These are phyloP conservation scores for Puccinellia tenuiflora DNA, from an alignment of 176 grass and related monocot species.

Conservation along the genomic window DNA sequence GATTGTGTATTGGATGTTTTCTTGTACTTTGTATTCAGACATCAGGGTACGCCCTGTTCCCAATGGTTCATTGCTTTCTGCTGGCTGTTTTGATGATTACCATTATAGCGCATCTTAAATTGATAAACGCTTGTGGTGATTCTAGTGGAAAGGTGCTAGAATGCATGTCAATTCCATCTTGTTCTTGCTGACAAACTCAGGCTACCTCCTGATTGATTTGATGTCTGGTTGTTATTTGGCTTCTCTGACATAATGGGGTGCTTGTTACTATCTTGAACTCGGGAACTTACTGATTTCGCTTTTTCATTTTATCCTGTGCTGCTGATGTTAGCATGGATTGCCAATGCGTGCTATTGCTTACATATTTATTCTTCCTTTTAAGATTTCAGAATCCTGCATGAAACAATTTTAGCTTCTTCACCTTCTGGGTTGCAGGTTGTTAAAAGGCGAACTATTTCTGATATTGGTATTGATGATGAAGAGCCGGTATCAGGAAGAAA, in stretches of 20 bases:
- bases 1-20: neutral
- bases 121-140: neutral
- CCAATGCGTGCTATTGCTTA: neutral
- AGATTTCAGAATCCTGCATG: neutral
- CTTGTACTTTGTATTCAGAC: neutral
- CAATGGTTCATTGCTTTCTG: neutral
- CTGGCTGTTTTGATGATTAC: neutral
- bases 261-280: neutral
- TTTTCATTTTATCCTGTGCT: neutral
- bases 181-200: neutral
- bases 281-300: neutral
- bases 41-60: neutral
- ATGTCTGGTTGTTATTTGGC: neutral
- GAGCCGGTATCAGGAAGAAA: slow-evolving; percentile 32
- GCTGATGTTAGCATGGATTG: neutral
- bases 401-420: neutral
- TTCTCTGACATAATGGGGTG: neutral
- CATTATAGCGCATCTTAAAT: neutral
- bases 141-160: slow-evolving; percentile 5
- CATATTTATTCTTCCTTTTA: neutral
- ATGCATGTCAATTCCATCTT: neutral
- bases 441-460: slow-evolving; percentile 44
- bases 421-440: slow-evolving; percentile 45
- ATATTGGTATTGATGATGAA: slow-evolving; percentile 26
- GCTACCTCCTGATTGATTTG: neutral